Evolutionary conservation across 2,329 filamentous ascomycete genomes (phyloP).

Genomic region (Pseudogymnoascus sp.): DNA sequence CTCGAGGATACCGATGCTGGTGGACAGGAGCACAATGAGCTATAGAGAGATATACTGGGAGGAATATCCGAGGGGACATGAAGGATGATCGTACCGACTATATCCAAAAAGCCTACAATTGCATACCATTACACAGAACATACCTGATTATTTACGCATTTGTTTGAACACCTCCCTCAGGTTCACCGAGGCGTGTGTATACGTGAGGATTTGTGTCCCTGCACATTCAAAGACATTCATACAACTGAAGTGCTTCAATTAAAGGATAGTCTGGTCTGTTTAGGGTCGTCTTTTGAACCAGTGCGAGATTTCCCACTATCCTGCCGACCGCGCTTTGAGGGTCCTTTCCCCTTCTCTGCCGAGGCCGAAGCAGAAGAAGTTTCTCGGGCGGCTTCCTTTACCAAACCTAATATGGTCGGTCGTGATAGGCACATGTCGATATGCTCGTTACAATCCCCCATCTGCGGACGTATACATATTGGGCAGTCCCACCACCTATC

Average conservation of each 20-base stretch:
- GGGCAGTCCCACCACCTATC: constrained; percentile 73
- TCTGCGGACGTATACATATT: constrained; percentile 70
- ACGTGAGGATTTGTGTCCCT: background rate
- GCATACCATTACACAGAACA: background rate
- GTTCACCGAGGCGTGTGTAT: background rate
- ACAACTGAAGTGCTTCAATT: background rate
- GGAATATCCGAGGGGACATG: background rate
- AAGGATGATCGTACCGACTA: background rate
- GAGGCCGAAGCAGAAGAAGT: constrained; percentile 10
- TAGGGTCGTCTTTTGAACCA: background rate
- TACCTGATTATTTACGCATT: background rate
- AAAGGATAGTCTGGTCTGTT: constrained; percentile 5
- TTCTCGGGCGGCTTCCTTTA: constrained; percentile 63
- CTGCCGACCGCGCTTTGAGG: background rate
- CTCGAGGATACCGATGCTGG: constrained; percentile 47
- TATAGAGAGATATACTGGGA: constrained; percentile 30
- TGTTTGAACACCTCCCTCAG: background rate
- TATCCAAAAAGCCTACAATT: constrained; percentile 3
- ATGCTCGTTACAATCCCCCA: constrained; percentile 72
- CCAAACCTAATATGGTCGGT: constrained; percentile 52
- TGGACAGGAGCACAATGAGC: constrained; percentile 49
- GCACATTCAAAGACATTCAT: background rate
- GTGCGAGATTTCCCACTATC: background rate
- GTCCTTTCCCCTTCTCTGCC: background rate
- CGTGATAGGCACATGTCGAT: constrained; percentile 86